Base-by-base conservation (phyloP, 2,329 filamentous ascomycete genomes). In the Claviceps maximensis region DNA sequence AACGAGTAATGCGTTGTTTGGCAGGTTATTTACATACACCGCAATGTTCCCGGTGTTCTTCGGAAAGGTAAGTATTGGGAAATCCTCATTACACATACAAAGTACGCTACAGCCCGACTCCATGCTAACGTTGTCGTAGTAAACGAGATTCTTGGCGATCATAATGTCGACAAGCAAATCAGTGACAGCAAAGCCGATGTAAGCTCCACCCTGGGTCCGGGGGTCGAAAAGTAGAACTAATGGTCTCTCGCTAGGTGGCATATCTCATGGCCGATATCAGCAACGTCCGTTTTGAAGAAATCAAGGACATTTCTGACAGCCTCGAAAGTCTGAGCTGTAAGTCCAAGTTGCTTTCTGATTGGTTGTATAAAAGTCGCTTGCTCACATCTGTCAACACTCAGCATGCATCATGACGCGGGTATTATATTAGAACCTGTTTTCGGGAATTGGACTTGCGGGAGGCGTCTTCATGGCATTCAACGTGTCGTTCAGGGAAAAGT, bases 101-200 rank as follows among this genome's bases (percentile, higher is more conserved):
- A n/a, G n/a, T n/a, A n/a, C n/a, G 31, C 8, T 13, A 49, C 9
- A 38, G 15, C 3, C 23, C 7, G 7, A 19, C 40, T 40, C 7
- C 44, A 33, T 8, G 29, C 48, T 19, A n/a, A 47, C 23, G 25
- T 53, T 33, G 53, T 47, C 45, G 13, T 57, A 84, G 93, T 98
- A 59, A 98, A 98, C 75, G 87, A 93, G 64, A 89, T 97, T 57
- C 78, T 98, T 48, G 87, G 86, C 45, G 84, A 94, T 63, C 90
- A 98, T 75, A 98, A 98, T 69, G 90, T 98, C 61, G 91, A 96
- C 74, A 97, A 97, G 77, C 93, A 98, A 72, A 97, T 94, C 75
- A 93, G 88, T 50, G 93, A 97, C 69, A 95, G 87, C 71, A 86
- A 85, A 73, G 91, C 89, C 60, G 91, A 97, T 67, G 84, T 87